Conservation (phyloP, 208 protist genomes). For the Trypanosoma congolense region DNA sequence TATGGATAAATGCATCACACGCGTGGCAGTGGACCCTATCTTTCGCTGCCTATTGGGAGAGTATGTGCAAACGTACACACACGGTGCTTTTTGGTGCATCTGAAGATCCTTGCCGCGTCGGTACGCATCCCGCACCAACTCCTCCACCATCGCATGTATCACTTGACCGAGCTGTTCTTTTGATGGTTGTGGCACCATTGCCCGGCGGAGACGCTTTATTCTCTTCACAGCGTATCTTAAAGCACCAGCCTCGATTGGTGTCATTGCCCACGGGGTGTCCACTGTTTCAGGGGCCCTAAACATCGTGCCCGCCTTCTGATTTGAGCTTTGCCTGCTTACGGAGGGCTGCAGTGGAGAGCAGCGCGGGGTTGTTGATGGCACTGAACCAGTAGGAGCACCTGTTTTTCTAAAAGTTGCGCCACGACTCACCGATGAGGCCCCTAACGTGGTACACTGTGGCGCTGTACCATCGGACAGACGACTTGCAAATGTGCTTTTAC, state of each 20-base stretch:
- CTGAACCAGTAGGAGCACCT: not conserved
- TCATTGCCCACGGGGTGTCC: not conserved
- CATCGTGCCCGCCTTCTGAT: not conserved
- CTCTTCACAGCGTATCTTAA: constrained; percentile 23
- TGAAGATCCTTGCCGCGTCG: constrained; percentile 19
- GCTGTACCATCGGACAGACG: not conserved
- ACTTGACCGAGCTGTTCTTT: constrained; percentile 49
- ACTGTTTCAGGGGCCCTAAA: not conserved
- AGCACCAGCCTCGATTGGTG: not conserved
- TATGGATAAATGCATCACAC: constrained; percentile 53
- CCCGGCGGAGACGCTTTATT: constrained; percentile 44
- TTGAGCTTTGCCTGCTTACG: not conserved
- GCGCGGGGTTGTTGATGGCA: not conserved
- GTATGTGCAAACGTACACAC: constrained; percentile 30
- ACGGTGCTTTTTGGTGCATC: constrained; percentile 31
- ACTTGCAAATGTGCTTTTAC: not conserved
- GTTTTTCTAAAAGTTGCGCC: not conserved
- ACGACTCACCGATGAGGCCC: not conserved
- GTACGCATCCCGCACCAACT: constrained; percentile 26
- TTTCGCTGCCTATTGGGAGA: not conserved
- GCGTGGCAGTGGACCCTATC: constrained; percentile 10
- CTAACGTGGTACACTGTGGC: not conserved
- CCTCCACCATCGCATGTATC: constrained; percentile 69
- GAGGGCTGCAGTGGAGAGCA: not conserved
- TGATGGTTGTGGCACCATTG: constrained; percentile 56